Evolutionary conservation across 441 rosid genomes (phyloP), one percentile per base, ranked within the genome.

Genomic region (Melastoma candidum): DNA sequence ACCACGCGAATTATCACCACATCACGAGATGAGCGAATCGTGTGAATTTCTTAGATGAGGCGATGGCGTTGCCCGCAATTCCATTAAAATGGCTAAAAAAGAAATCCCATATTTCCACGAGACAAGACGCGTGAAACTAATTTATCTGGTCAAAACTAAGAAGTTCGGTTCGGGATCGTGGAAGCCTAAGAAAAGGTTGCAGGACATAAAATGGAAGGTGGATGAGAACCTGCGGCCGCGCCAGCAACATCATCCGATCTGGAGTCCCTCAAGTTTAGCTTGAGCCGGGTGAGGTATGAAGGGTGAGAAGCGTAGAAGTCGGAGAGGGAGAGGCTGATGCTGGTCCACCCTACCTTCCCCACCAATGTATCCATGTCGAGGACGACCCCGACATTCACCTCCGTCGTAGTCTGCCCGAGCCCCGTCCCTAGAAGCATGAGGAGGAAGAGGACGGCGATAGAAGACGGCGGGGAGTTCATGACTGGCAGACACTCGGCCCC

Each of bases 321-420:
- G 0, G 80, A 70, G 26, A 82, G 70, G 12, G 90, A 67, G 72
- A 82, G 70, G 54, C 75, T 55, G 2, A 83, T 78, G 63, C 85
- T 76, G 25, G 78, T 76, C 75, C 71, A 59, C 0, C 61, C 68
- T 25, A 70, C 63, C 52, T 76, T 72, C 39, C 74, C 78, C 22
- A 49, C 25, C 8, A 1, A 6, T 0, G 36, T 36, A 12, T 65
- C 61, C 46, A 67, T n/a, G 68, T 86, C 81, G 11, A 79, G 68
- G 68, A 78, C 70, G 53, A 78, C 77, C 0, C 92, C 95, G 43
- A 79, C 77, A 2, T 83, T 72, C n/a, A 83, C 84, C 0, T 61
- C 63, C 10, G 52, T 51, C 39, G 54, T 61, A 29, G 56, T 53
- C 47, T 26, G 65, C n/a, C 17, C 17, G 32, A 68, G 44, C 0